Percentiles rank a stretch among this genome's conserved stretches.
Conservation (phyloP, 768 basidiomycete genomes). For the Boletus vinaceobasis region DNA sequence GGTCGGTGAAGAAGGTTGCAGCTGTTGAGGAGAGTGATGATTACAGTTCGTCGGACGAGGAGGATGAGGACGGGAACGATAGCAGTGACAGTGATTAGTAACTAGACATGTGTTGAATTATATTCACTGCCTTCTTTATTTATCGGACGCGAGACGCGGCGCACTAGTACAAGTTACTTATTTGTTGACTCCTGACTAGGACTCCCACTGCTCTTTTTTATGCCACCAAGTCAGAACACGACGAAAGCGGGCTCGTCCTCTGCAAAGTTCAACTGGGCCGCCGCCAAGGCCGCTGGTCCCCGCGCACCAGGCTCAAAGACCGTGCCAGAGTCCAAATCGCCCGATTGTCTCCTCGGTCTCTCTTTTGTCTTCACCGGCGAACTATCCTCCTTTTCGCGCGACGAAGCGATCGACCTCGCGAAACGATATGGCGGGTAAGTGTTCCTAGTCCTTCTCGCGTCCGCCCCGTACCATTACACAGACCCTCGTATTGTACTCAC, state of each 20-base stretch:
- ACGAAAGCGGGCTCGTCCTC: background rate
- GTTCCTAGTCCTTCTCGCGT: background rate
- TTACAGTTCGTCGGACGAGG: constrained; percentile 32
- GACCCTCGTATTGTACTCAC: background rate
- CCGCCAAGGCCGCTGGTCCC: constrained; percentile 61
- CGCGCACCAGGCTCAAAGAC: constrained; percentile 54
- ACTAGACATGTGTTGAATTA: background rate
- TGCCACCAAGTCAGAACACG: constrained; percentile 1
- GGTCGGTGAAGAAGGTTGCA: constrained; percentile 65
- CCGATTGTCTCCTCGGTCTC: constrained; percentile 81
- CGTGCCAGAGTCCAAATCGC: constrained; percentile 67
- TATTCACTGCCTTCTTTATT: background rate
- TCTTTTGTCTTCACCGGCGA: constrained; percentile 97
- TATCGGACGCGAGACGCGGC: background rate
- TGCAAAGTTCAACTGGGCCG: constrained; percentile 41
- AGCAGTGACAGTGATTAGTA: constrained; percentile 29
- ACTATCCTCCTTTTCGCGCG: constrained; percentile 77
- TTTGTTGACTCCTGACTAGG: background rate
- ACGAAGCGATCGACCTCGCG: constrained; percentile 82
- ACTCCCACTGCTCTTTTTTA: background rate
- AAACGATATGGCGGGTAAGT: constrained; percentile 91
- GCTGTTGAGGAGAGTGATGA: constrained; percentile 32
- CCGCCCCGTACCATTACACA: background rate
- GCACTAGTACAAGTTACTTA: background rate
- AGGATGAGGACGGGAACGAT: constrained; percentile 21